Evolutionary conservation across 768 basidiomycete species (phyloP).

Genomic region (Kondoa malvinella): DNA sequence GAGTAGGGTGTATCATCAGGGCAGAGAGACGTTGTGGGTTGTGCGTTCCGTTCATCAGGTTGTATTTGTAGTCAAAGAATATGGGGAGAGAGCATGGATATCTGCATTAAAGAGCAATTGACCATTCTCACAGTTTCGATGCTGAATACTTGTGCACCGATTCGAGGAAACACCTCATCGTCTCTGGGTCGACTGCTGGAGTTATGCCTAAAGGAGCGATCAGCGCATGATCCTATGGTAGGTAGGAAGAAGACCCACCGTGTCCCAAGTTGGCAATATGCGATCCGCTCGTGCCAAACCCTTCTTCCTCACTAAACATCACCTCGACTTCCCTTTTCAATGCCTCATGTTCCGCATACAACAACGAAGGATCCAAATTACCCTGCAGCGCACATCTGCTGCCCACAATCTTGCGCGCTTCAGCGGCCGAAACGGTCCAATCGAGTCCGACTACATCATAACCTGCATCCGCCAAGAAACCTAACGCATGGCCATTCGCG

Average conservation of each 20-base stretch:
- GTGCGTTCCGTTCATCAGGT: too few species aligned
- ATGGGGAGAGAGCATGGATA: not conserved
- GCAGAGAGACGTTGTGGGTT: too few species aligned
- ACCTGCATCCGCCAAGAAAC: conserved; percentile 44
- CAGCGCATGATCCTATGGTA: not conserved
- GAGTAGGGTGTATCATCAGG: not conserved
- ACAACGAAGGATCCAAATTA: conserved; percentile 72
- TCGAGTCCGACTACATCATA: conserved; percentile 85
- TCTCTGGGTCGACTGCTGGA: conserved; percentile 84
- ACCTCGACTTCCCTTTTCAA: conserved; percentile 72
- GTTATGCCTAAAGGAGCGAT: conserved; percentile 49
- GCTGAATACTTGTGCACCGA: conserved; percentile 16
- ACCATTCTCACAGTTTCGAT: not conserved
- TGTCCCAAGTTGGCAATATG: conserved; percentile 98
- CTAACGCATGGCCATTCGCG: conserved; percentile 51
- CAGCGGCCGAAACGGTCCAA: conserved; percentile 67
- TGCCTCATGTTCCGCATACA: conserved; percentile 70
- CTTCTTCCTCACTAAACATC: conserved; percentile 42
- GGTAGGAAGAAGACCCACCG: conserved; percentile 29
- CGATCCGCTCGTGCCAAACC: conserved; percentile 46
- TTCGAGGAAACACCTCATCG: conserved; percentile 47
- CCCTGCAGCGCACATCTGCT: conserved; percentile 63
- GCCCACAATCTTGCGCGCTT: conserved; percentile 49
- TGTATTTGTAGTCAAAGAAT: not conserved
- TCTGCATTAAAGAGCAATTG: not conserved